Evolutionary conservation across 768 basidiomycete genomes (phyloP).

Genomic region (Boletus subparvulus): DNA sequence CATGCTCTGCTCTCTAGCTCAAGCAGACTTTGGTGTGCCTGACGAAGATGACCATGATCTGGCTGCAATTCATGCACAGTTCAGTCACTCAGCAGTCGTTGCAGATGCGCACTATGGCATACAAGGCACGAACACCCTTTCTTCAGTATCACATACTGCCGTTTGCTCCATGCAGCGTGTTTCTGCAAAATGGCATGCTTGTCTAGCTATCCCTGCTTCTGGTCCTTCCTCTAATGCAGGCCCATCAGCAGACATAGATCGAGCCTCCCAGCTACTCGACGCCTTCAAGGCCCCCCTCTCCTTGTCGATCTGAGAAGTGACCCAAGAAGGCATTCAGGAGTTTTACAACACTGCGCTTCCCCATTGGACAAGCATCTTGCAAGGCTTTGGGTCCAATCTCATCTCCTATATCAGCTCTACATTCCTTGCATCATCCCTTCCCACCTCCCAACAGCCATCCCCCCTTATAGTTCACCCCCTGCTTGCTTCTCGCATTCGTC

Average conservation of each 20-base stretch:
- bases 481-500: neutral
- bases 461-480: neutral
- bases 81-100: neutral
- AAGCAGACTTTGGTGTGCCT: neutral
- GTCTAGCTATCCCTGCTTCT: too few species aligned
- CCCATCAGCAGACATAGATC: too few species aligned
- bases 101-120: constrained; percentile 1
- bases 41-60: neutral
- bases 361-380: neutral
- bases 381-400: too few species aligned
- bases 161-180: constrained; percentile 2
- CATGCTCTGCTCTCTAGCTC: neutral
- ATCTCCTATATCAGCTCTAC: neutral
- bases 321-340: neutral
- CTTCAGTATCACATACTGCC: neutral
- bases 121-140: neutral
- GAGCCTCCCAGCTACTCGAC: too few species aligned
- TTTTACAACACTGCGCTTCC: neutral
- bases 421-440: too few species aligned
- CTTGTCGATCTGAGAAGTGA: too few species aligned
- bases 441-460: neutral
- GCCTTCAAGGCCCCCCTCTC: too few species aligned
- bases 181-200: constrained; percentile 1
- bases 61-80: neutral
- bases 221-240: too few species aligned